A percentile compares a stretch with the other conserved stretches of the same genome.
Evolutionary conservation across 192 early-diverging fungal genomes (phyloP).

Genomic region (Bifiguratus adelaidae): DNA sequence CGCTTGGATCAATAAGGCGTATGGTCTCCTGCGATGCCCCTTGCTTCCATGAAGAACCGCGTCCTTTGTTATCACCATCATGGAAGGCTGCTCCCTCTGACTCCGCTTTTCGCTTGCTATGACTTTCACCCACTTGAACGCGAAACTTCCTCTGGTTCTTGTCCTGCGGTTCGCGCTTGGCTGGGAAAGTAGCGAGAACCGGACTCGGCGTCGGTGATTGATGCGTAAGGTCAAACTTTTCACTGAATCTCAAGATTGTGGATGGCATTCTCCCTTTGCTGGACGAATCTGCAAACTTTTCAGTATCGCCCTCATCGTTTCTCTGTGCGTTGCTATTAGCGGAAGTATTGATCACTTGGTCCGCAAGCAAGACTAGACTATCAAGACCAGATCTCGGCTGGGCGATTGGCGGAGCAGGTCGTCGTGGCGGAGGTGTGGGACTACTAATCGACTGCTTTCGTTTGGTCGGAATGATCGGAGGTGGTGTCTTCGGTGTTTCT

Average conservation of each 20-base stretch:
- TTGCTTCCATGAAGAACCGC: no score
- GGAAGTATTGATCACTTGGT: constrained; percentile 26
- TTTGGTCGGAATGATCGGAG: not conserved
- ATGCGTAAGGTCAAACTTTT: not conserved
- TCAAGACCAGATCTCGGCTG: constrained; percentile 19
- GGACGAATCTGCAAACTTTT: no score
- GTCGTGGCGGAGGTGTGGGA: constrained; percentile 2
- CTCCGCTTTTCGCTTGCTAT: no score
- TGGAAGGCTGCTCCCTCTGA: no score
- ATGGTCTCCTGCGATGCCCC: no score
- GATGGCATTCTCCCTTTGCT: no score
- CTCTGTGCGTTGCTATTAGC: no score
- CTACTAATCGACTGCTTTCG: not conserved
- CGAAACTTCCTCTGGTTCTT: not conserved
- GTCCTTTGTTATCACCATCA: no score
- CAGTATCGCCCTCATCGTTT: no score
- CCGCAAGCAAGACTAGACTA: constrained; percentile 19
- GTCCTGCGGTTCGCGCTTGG: not conserved
- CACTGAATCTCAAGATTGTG: no score
- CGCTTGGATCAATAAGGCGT: no score
- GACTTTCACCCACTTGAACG: no score
- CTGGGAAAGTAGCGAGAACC: not conserved
- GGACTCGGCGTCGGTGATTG: not conserved
- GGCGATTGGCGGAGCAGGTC: not conserved
- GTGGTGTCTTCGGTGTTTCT: not conserved